Conservation (phyloP, 2,329 filamentous ascomycete genomes). For the Paracamarosporium sp. region DNA sequence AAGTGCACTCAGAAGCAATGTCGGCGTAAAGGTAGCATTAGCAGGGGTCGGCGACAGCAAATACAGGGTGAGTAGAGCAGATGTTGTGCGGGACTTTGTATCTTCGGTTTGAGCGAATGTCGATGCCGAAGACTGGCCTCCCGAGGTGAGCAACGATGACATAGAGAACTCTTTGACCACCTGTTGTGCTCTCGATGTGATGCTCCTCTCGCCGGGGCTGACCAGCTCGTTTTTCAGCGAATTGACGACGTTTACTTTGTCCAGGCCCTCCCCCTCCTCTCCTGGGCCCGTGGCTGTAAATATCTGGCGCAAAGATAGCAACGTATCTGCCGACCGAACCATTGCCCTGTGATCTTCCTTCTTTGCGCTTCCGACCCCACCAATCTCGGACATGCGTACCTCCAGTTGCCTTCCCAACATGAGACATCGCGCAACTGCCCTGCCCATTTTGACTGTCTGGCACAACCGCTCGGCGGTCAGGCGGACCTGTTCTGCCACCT, state of each 20-base stretch:
- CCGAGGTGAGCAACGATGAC: slow-evolving; percentile 57
- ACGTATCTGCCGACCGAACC: slow-evolving; percentile 80
- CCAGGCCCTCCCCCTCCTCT: slow-evolving; percentile 79
- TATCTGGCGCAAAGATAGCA: slow-evolving; percentile 77
- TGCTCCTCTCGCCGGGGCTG: slow-evolving; percentile 73
- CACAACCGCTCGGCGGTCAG: slow-evolving; percentile 79
- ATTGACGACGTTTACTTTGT: slow-evolving; percentile 73
- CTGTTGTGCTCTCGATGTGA: slow-evolving; percentile 78
- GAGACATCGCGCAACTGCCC: slow-evolving; percentile 79
- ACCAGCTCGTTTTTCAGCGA: slow-evolving; percentile 74
- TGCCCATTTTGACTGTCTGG: slow-evolving; percentile 77
- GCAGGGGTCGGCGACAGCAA: slow-evolving; percentile 74
- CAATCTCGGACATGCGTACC: slow-evolving; percentile 78
- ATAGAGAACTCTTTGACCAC: slow-evolving; percentile 85
- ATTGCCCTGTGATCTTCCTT: slow-evolving; percentile 79
- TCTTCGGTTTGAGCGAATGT: slow-evolving; percentile 73
- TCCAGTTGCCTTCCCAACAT: slow-evolving; percentile 86
- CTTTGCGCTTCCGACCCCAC: slow-evolving; percentile 53
- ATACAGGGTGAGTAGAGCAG: slow-evolving; percentile 79
- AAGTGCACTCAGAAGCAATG: slow-evolving; percentile 75
- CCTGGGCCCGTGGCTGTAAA: slow-evolving; percentile 71
- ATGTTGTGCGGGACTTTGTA: slow-evolving; percentile 73
- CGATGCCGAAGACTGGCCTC: slow-evolving; percentile 42
- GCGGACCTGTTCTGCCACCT: slow-evolving; percentile 82
- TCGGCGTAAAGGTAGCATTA: slow-evolving; percentile 61